Conservation (phyloP, 2,329 filamentous ascomycete genomes). For the Colletotrichum sansevieriae region DNA sequence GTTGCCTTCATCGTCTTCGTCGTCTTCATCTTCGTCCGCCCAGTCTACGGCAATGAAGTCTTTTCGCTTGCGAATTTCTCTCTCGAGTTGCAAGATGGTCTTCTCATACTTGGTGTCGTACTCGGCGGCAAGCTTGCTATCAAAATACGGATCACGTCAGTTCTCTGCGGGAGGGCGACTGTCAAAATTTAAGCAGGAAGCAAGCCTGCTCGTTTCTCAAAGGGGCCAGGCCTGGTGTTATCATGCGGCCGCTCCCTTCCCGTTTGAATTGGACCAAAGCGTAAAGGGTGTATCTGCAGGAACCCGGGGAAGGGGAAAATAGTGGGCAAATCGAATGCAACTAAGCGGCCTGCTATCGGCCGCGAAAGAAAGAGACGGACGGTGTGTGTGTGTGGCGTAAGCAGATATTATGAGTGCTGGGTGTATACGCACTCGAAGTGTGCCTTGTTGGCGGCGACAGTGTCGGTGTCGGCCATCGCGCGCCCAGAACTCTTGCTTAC, state of each 20-base stretch:
- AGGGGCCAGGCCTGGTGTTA: neutral
- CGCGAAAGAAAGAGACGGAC: neutral
- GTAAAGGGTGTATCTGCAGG: slow-evolving; percentile 29
- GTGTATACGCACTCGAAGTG: slow-evolving; percentile 41
- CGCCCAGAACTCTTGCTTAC: neutral
- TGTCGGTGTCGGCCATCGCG: slow-evolving; percentile 38
- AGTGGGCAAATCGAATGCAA: slow-evolving; percentile 4
- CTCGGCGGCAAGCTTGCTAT: slow-evolving; percentile 63
- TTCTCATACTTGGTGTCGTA: slow-evolving; percentile 71
- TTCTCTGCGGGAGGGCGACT: neutral
- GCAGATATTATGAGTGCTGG: no score
- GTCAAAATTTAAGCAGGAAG: neutral
- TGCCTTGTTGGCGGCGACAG: slow-evolving; percentile 41
- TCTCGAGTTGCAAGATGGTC: slow-evolving; percentile 65
- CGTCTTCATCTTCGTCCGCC: slow-evolving; percentile 55
- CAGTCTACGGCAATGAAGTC: slow-evolving; percentile 74
- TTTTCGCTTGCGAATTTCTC: slow-evolving; percentile 64
- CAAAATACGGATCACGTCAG: neutral
- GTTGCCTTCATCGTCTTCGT: slow-evolving; percentile 51
- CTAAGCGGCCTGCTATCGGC: neutral
- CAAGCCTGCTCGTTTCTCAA: neutral
- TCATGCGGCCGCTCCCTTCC: neutral
- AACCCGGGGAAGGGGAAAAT: slow-evolving; percentile 25
- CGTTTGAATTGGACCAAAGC: neutral
- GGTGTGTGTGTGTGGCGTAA: neutral